Percentiles rank a stretch among this genome's conserved stretches.
phyloP scores from a whole-genome alignment of 129 eudicot genomes.

The Artemisia tridentata region DNA sequence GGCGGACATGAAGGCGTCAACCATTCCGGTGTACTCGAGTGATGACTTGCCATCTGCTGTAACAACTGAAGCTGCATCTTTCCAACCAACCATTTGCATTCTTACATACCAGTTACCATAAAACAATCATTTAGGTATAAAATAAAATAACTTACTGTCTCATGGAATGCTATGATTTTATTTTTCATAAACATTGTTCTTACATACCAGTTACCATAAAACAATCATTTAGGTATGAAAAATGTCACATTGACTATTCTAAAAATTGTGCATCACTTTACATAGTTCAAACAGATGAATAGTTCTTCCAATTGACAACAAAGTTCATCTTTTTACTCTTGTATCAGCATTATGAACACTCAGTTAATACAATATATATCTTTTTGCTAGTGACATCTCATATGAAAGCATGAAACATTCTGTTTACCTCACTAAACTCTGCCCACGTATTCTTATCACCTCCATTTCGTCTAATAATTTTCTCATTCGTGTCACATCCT shows the following conservation, averaged over 20 bases:
- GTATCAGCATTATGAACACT: neutral
- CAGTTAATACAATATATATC: neutral
- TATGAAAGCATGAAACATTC: neutral
- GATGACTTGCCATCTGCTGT: too few species aligned
- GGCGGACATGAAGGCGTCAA: too few species aligned
- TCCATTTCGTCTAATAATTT: slow-evolving; percentile 36
- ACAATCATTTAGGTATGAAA: too few species aligned
- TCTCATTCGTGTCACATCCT: slow-evolving; percentile 40
- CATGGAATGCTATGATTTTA: too few species aligned
- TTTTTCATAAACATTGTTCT: too few species aligned
- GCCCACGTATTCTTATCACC: slow-evolving; percentile 34
- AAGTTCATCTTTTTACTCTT: neutral
- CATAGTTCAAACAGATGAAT: slow-evolving; percentile 15
- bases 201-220: too few species aligned
- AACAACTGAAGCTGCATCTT: too few species aligned
- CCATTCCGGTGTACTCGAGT: too few species aligned
- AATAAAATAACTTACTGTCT: too few species aligned
- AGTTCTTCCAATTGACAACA: slow-evolving; percentile 8
- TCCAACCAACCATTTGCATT: too few species aligned
- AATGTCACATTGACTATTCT: slow-evolving; percentile 3
- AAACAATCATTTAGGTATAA: too few species aligned
- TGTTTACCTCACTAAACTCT: slow-evolving; percentile 20
- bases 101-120: too few species aligned
- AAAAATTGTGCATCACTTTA: slow-evolving; percentile 16
- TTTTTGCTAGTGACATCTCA: neutral